Base-by-base conservation (phyloP, 371 early-diverging fungal species). In the Mycotypha africana region DNA sequence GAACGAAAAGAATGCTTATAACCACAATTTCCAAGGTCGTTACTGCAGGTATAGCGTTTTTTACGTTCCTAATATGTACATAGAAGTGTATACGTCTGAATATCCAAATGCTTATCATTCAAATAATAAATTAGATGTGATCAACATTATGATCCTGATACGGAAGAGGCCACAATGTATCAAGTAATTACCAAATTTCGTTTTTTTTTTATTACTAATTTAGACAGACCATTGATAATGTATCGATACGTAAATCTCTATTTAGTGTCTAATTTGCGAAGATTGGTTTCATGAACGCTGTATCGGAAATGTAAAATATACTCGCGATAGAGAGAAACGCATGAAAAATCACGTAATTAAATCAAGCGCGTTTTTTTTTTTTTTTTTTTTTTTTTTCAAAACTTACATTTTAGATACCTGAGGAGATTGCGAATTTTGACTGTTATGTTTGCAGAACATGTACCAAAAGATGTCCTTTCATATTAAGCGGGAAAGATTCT, bases 201-300 rank as follows among this genome's bases (percentile, higher is more conserved):
- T 15, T 6, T 2, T 20, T 12, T n/a, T 9, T 40, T 41, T 19
- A 24, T 12, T 32, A 28, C n/a, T 7, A 19, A 30, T 30, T 30
- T 11, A 23, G n/a, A n/a, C n/a, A n/a, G n/a, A n/a, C n/a, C n/a
- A n/a, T n/a, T n/a, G n/a, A n/a, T 21, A 15, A 6, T 37, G 40
- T 36, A 33, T 22, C 17, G 10, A 15, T 2, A 10, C 19, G 4
- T 33, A 4, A 42, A 24, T 4, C 17, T 39, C 7, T 41, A 22
- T 38, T 8, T 51, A 92, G 72, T 95, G 95, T 50, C 59, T 82
- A 26, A 47, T 81, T 0, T 95, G 95, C 60, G 85, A 89, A 54
- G 92, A 89, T 56, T 89, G 88, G 93, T 87, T 83, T 58, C 92
- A 93, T 65, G 84, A 88, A 23, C 55, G 64, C 0, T 94, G 94